Evolutionary conservation across 2,329 filamentous ascomycete species (phyloP).

Genomic region (Aspergillus calidoustus): DNA sequence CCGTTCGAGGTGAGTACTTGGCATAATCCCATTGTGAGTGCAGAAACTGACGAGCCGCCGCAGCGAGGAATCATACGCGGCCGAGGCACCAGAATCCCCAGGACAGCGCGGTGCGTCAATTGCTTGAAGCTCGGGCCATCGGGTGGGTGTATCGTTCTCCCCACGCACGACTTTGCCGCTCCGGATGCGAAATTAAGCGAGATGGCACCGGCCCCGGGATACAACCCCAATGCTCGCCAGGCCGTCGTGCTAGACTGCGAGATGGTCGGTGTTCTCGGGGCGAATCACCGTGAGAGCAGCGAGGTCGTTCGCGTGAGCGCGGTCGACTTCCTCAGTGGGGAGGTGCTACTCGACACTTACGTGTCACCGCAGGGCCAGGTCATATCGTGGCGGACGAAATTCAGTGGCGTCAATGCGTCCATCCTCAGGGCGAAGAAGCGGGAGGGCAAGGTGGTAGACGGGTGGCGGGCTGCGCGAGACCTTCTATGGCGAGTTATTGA

Average conservation of each 20-base stretch:
- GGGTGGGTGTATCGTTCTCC: neutral
- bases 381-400: neutral
- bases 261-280: slow-evolving; percentile 1
- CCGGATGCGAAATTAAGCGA: neutral
- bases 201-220: neutral
- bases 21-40: too few relatives aligned
- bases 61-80: neutral
- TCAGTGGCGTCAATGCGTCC: neutral
- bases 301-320: slow-evolving; percentile 1
- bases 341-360: neutral
- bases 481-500: neutral
- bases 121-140: neutral
- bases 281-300: slow-evolving; percentile 1
- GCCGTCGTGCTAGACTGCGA: slow-evolving; percentile 11
- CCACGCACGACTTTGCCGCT: neutral
- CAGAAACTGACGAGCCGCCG: neutral
- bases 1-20: neutral
- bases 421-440: neutral
- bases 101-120: neutral
- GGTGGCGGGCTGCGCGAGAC: neutral
- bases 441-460: neutral
- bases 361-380: neutral
- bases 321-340: neutral
- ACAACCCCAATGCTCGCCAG: neutral
- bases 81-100: neutral